Percentiles rank a stretch among this genome's conserved stretches.
These are phyloP conservation scores for Tanacetum coccineum DNA, from an alignment of 129 eudicot genomes.

Conservation along the genomic window DNA sequence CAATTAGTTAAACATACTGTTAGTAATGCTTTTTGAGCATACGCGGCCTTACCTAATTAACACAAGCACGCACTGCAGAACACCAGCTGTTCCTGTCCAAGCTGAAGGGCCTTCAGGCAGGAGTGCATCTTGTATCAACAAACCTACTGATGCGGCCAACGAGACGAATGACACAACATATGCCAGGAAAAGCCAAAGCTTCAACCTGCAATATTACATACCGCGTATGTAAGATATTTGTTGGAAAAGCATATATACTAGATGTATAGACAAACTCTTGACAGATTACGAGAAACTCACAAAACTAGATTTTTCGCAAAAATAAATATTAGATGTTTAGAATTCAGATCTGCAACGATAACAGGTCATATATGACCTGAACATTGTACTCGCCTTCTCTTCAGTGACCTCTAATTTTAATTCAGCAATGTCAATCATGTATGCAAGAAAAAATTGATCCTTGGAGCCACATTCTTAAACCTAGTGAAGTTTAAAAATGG, in stretches of 20 bases:
- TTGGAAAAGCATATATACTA: background rate
- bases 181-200: constrained; percentile 97
- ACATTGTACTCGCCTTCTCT: too few relatives aligned
- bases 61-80: constrained; percentile 91
- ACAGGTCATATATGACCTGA: too few relatives aligned
- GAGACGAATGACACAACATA: constrained; percentile 92
- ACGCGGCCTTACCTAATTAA: constrained; percentile 54
- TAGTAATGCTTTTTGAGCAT: background rate
- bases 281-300: background rate
- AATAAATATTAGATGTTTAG: too few relatives aligned
- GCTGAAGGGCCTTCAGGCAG: constrained; percentile 79
- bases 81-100: constrained; percentile 97
- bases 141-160: constrained; percentile 94
- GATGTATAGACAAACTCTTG: background rate
- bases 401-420: too few relatives aligned
- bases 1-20: too few relatives aligned
- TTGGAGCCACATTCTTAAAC: too few relatives aligned
- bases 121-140: constrained; percentile 88
- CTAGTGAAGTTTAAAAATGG: too few relatives aligned
- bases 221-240: constrained; percentile 9
- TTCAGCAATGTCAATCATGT: too few relatives aligned
- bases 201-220: constrained; percentile 57
- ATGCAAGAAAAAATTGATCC: too few relatives aligned
- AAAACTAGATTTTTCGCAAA: background rate
- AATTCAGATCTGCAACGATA: too few relatives aligned